These are phyloP conservation scores for Flaveria linearis DNA, from an alignment of 129 eudicot species.

Conservation along the genomic window DNA sequence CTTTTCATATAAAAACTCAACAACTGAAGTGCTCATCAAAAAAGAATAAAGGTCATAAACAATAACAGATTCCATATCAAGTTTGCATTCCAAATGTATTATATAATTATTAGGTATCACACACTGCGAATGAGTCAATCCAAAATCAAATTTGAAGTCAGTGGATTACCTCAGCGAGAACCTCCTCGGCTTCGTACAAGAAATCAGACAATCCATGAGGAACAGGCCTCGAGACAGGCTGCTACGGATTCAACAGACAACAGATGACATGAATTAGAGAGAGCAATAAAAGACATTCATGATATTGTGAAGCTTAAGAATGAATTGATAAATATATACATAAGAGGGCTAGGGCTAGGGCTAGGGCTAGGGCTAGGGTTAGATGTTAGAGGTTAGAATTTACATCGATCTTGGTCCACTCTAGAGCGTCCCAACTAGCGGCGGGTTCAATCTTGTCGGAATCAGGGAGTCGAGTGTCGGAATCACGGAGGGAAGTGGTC, in stretches of 20 bases:
- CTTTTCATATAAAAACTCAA: too few relatives aligned
- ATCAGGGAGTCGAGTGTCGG: constrained; percentile 59
- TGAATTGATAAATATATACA: constrained; percentile 15
- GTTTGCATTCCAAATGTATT: background rate
- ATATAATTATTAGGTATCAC: background rate
- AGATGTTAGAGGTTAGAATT: background rate
- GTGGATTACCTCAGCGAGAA: constrained; percentile 65
- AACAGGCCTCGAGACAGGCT: constrained; percentile 68
- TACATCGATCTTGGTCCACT: constrained; percentile 93
- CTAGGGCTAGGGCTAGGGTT: constrained; percentile 34
- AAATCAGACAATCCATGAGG: constrained; percentile 61
- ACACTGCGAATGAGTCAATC: background rate
- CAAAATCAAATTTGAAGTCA: constrained; percentile 10
- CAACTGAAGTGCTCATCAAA: constrained; percentile 3
- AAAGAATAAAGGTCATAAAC: background rate
- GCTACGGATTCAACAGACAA: constrained; percentile 42
- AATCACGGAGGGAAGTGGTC: constrained; percentile 53
- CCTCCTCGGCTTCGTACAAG: constrained; percentile 67
- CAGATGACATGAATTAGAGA: background rate
- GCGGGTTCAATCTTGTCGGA: constrained; percentile 76
- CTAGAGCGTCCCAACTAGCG: constrained; percentile 92
- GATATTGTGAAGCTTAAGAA: background rate
- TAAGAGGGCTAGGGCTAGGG: too few relatives aligned
- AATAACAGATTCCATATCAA: background rate
- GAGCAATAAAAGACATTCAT: background rate